Conservation (phyloP, 2,329 filamentous ascomycete species). For the Conoideocrella luteorostrata region DNA sequence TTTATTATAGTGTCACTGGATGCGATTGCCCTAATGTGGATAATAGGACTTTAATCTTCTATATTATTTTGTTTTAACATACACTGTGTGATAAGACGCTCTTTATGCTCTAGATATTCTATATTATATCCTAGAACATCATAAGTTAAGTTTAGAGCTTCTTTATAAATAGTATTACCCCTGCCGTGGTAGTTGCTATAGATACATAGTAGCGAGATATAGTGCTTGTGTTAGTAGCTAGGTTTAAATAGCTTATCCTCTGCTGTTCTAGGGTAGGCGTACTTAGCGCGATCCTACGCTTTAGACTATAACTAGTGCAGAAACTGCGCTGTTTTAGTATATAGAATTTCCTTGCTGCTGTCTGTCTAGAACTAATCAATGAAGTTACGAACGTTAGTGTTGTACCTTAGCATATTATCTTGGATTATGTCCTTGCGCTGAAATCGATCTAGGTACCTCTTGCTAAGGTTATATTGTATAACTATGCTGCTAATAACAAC, state of each 20-base stretch:
- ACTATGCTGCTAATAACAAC: constrained; percentile 23
- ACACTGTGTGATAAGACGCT: constrained; percentile 13
- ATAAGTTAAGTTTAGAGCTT: constrained; percentile 8
- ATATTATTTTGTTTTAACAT: constrained; percentile 12
- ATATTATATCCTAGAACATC: constrained; percentile 10
- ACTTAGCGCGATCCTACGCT: constrained; percentile 10
- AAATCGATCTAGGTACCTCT: constrained; percentile 18
- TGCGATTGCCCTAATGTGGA: constrained; percentile 32
- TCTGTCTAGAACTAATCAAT: constrained; percentile 18
- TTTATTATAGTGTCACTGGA: constrained; percentile 36
- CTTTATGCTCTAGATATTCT: constrained; percentile 22
- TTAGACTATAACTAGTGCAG: constrained; percentile 8
- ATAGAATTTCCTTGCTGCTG: not conserved
- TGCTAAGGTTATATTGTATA: constrained; percentile 24
- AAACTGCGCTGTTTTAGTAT: constrained; percentile 9
- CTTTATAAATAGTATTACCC: constrained; percentile 7
- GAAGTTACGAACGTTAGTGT: constrained; percentile 20
- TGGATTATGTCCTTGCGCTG: constrained; percentile 16
- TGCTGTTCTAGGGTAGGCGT: constrained; percentile 19
- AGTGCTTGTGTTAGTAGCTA: constrained; percentile 26
- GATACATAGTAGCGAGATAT: not conserved
- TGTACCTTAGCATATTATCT: constrained; percentile 19
- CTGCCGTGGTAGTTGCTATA: constrained; percentile 6
- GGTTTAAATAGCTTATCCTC: constrained; percentile 24
- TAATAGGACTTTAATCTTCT: not conserved